These are phyloP conservation scores for Exophiala sp. DNA, from an alignment of 2,329 filamentous ascomycete species.

Conservation along the genomic window DNA sequence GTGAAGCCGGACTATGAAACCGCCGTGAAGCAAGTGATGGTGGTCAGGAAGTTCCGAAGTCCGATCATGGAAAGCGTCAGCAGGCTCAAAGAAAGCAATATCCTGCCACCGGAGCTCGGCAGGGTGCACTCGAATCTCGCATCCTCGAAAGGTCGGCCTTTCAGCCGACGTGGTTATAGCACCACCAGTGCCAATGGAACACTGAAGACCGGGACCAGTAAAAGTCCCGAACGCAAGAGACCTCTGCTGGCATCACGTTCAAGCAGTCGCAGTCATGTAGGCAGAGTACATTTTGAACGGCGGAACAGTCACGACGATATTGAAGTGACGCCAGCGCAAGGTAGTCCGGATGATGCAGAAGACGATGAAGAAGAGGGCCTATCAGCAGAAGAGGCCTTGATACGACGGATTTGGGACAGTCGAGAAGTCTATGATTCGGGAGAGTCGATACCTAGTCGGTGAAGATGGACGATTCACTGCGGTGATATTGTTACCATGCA, in stretches of 20 bases:
- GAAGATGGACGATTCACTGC: background rate
- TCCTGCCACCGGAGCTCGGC: conserved; percentile 15
- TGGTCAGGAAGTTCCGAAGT: conserved; percentile 45
- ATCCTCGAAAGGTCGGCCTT: conserved; percentile 21
- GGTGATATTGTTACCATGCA: background rate
- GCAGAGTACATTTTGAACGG: conserved; percentile 26
- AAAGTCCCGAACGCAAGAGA: conserved; percentile 21
- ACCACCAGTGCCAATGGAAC: conserved; percentile 11
- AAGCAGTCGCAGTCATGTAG: conserved; percentile 8
- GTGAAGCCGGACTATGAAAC: conserved; percentile 44
- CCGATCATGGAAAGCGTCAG: conserved; percentile 43
- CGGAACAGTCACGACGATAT: conserved; percentile 30
- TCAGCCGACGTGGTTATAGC: conserved; percentile 23
- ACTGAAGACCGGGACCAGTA: conserved; percentile 8
- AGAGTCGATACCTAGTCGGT: conserved; percentile 9
- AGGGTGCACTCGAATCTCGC: background rate
- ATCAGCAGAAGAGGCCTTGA: conserved; percentile 24
- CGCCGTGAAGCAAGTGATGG: conserved; percentile 40
- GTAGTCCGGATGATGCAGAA: conserved; percentile 21
- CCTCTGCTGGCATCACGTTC: conserved; percentile 11
- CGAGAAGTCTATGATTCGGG: conserved; percentile 23
- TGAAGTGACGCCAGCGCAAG: conserved; percentile 26
- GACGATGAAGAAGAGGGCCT: conserved; percentile 26
- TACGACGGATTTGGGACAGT: conserved; percentile 28
- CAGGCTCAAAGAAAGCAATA: conserved; percentile 31